Conservation (phyloP, 208 protist species). For the Kentomonas sorsogonicus region DNA sequence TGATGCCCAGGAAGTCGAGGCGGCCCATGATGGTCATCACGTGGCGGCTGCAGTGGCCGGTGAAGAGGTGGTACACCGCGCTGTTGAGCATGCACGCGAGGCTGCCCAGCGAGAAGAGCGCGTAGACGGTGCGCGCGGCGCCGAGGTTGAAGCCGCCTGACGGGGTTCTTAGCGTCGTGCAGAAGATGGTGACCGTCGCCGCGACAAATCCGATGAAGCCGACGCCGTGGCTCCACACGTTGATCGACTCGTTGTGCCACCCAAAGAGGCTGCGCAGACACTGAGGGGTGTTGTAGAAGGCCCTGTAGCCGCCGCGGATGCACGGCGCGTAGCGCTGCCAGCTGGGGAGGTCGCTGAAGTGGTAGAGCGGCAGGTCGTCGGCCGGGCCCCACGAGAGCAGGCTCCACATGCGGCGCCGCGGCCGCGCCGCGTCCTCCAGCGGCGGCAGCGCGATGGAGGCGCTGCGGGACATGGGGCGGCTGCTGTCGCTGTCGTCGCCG, state of each 20-base stretch:
- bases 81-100: conserved; percentile 39
- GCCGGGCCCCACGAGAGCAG: conserved; percentile 13
- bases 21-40: conserved; percentile 20
- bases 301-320: conserved; percentile 59
- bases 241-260: conserved; percentile 86
- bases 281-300: conserved; percentile 49
- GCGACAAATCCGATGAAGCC: conserved; percentile 58
- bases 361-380: conserved; percentile 39
- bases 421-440: background rate
- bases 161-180: conserved; percentile 21
- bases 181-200: conserved; percentile 38
- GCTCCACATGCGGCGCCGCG: conserved; percentile 5
- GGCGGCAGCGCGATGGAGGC: background rate
- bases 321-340: conserved; percentile 46
- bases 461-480: too few species aligned
- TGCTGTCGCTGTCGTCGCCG: too few species aligned
- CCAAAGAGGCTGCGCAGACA: conserved; percentile 59
- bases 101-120: conserved; percentile 26
- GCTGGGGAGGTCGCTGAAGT: conserved; percentile 24
- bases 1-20: conserved; percentile 52
- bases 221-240: conserved; percentile 79
- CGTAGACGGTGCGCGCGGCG: conserved; percentile 21
- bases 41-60: conserved; percentile 21
- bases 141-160: conserved; percentile 17
- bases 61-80: conserved; percentile 40